Evolutionary conservation across 2,329 filamentous ascomycete genomes (phyloP), one percentile per base, ranked within the genome.

Genomic region (Aspergillus sp.): DNA sequence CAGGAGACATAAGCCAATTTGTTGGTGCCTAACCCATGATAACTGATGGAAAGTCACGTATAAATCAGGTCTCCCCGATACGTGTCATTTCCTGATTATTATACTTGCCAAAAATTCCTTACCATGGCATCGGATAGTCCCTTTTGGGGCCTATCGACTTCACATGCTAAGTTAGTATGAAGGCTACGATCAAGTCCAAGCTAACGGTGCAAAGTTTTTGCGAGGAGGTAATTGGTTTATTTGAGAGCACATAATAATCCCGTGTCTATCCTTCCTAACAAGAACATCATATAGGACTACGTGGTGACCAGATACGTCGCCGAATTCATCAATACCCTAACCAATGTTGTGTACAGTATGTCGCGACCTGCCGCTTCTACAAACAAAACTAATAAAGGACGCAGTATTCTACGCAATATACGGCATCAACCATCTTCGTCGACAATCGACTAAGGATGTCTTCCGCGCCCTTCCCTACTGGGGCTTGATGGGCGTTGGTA

Each of bases 321-420:
- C 19, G 70, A 73, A 49, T 68, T 73, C 21, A 62, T 71, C 59
- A 73, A 72, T 57, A 71, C 62, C n/a, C 61, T 73, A 27, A 68
- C 68, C 5, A 72, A 72, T 48, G 41, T 72, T 1, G 61, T 62
- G 54, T 73, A 73, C 48, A 49, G 63, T 65, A 3, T 8, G 11
- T 15, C n/a, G 36, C 13, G 19, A 8, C 2, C 11, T 5, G 19
- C 17, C 19, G 8, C 13, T 13, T 19, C 1, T 19, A 32, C 6
- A 4, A 15, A 19, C 17, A n/a, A 17, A 23, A 19, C 21, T 38
- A 4, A 53, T 27, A 25, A 41, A 15, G 1, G 39, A 5, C n/a
- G 23, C n/a, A 58, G 62, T 62, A 2, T 41, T 76, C 30, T 75
- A 76, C 55, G 66, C 41, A 0, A 48, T 66, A 27, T 60, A 66